Base-by-base conservation (phyloP, 2,329 filamentous ascomycete species). In the Phialemoniopsis sp. region DNA sequence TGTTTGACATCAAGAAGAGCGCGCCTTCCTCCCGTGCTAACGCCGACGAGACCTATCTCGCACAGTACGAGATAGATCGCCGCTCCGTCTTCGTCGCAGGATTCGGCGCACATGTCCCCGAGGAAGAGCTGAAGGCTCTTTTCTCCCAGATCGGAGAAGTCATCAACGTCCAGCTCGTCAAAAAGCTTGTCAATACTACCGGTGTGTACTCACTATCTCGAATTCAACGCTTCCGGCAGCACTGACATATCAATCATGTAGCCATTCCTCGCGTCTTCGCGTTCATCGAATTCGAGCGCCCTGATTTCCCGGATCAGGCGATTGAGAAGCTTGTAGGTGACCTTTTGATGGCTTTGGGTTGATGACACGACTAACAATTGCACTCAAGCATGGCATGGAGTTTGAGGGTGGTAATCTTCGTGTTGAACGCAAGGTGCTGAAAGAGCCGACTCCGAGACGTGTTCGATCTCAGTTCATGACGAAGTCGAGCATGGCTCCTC, bases 21-120 rank as follows among this genome's bases (percentile, higher is more conserved):
- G 39, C 38, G n/a, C 39, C 48, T 32, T 37, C 51, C 32, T 36
- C 39, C 29, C 46, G 52, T 38, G 29, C 40, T 32, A 53, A 52
- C 36, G 41, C 46, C 7, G 57, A 60, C 28, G 54, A 58, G 34
- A 50, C 41, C 4, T 63, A 49, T 38, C 52, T 62, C 3, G 41
- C 51, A 17, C 42, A 49, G 9, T 62, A 61, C 16, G 58, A 62
- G 34, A 34, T 56, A 14, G 59, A 63, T 32, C 54, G 58, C 10
- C 55, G 58, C 31, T 62, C 60, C 3, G 50, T 63, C 32, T 64
- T 55, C 14, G 49, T 64, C 4, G 58, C 55, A 1, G 52, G 54
- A 19, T 43, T 64, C 5, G 57, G 56, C 4, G 33, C 42, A 8
- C 46, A 50, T 13, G 37, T 52, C 2, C 45, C 45, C 2, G 48